Percentiles rank a stretch among this genome's conserved stretches.
Evolutionary conservation across 1,284 basidiomycete species (phyloP).

Genomic region (Mrakiaceae sp.): DNA sequence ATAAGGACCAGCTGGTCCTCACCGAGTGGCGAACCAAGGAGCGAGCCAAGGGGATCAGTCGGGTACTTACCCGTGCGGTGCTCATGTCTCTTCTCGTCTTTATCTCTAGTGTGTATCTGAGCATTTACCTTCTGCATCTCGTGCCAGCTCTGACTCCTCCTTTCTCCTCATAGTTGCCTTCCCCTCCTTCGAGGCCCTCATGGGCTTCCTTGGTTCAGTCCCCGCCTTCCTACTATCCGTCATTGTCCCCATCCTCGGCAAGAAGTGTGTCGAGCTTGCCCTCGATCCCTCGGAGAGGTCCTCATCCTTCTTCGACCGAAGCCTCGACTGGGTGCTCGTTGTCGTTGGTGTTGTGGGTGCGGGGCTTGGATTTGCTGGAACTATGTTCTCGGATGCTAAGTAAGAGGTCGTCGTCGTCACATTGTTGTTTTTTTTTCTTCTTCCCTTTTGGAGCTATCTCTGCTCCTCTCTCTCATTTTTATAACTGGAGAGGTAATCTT

Average conservation of each 20-base stretch:
- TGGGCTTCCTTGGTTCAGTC: constrained; percentile 15
- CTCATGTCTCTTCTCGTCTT: background rate
- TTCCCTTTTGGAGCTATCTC: too few relatives aligned
- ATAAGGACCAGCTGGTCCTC: too few relatives aligned
- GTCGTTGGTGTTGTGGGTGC: background rate
- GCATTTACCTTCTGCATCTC: background rate
- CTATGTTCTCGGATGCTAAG: too few relatives aligned
- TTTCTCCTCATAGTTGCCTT: constrained; percentile 7
- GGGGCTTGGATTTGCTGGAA: background rate
- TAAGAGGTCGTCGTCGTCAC: too few relatives aligned
- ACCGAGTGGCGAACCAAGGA: too few relatives aligned
- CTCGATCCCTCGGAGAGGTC: background rate
- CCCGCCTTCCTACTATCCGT: constrained; percentile 13
- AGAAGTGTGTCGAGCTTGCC: constrained; percentile 4
- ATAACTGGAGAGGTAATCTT: too few relatives aligned
- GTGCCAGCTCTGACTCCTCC: background rate
- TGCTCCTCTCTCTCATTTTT: too few relatives aligned
- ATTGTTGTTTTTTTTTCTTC: too few relatives aligned
- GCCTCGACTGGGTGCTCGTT: constrained; percentile 3
- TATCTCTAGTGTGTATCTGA: constrained; percentile 4
- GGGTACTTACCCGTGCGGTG: too few relatives aligned
- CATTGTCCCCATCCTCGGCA: constrained; percentile 13
- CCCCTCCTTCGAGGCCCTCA: constrained; percentile 15
- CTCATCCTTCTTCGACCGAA: background rate
- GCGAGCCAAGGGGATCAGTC: too few relatives aligned